A percentile compares a stretch with the other conserved stretches of the same genome.
Conservation (phyloP, 176 grass and related monocot genomes). For the Rhynchospora tenuis region DNA sequence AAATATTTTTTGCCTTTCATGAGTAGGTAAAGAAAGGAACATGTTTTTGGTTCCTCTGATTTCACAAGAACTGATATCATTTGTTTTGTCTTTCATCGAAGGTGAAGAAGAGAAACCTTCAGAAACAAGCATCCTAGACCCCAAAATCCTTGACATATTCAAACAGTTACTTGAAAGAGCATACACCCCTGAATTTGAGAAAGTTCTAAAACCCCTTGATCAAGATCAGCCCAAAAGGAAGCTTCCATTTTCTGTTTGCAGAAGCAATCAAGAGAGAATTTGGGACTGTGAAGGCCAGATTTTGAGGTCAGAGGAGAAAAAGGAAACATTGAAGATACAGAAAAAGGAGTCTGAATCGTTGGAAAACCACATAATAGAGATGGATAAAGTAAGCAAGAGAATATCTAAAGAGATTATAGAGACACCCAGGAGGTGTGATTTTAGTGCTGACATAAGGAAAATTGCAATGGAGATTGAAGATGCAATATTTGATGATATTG, state of each 20-base stretch:
- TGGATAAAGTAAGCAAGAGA: slow-evolving; percentile 13
- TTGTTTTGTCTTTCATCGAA: not conserved
- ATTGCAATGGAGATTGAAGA: slow-evolving; percentile 26
- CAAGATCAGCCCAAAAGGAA: not conserved
- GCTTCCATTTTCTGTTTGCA: not conserved
- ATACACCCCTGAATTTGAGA: slow-evolving; percentile 43
- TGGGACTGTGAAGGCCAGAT: not conserved
- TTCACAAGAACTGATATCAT: not conserved
- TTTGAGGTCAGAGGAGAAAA: slow-evolving; percentile 1
- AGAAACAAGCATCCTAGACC: not conserved
- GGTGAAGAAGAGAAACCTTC: slow-evolving; percentile 23
- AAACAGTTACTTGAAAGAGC: slow-evolving; percentile 52
- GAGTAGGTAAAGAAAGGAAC: not conserved
- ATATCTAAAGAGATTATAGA: slow-evolving; percentile 18
- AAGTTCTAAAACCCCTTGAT: not conserved
- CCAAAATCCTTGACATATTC: slow-evolving; percentile 46
- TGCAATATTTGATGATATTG: slow-evolving; percentile 16
- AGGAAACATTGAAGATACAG: not conserved
- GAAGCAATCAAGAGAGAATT: slow-evolving; percentile 7
- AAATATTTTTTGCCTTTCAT: not conserved
- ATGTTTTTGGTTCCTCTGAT: not conserved
- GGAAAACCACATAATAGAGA: not conserved
- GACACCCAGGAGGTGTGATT: not conserved
- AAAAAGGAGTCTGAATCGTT: not conserved
- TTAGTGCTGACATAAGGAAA: not conserved